Percentiles rank a stretch among this genome's conserved stretches.
Evolutionary conservation across 768 basidiomycete species (phyloP).

Genomic region (Clavaria fumosa): DNA sequence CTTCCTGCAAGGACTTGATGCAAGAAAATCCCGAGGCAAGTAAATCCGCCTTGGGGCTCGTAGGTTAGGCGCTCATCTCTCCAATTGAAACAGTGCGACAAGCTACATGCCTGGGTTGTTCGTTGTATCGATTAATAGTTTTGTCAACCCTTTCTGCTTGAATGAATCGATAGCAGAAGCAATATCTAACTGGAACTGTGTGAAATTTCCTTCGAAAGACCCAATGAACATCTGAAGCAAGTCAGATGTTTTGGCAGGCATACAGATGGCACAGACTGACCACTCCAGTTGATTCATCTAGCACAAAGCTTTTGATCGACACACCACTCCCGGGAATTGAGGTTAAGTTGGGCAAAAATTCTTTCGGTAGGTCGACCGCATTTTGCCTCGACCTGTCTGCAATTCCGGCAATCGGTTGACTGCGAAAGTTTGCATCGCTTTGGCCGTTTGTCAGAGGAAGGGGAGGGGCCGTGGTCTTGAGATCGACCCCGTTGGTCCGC

Average conservation of each 20-base stretch:
- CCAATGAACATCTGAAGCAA: constrained; percentile 39
- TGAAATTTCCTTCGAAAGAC: constrained; percentile 37
- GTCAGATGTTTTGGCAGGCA: constrained; percentile 1
- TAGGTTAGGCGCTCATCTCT: no score
- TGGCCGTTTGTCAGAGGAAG: no score
- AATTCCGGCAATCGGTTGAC: constrained; percentile 23
- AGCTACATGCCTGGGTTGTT: constrained; percentile 40
- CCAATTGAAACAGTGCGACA: not conserved
- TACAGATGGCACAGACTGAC: constrained; percentile 20
- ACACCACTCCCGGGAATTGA: constrained; percentile 30
- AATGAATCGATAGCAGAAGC: constrained; percentile 30
- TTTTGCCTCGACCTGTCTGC: constrained; percentile 26
- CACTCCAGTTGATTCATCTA: constrained; percentile 43
- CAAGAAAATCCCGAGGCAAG: constrained; percentile 47
- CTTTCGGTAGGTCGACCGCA: constrained; percentile 31
- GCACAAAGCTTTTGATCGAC: constrained; percentile 39
- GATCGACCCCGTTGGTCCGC: constrained; percentile 36
- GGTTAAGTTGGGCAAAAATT: constrained; percentile 32
- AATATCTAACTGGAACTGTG: constrained; percentile 36
- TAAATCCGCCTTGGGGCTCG: constrained; percentile 47
- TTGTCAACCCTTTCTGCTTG: constrained; percentile 31
- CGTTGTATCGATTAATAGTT: constrained; percentile 40
- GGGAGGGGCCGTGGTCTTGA: constrained; percentile 12
- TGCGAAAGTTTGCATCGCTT: constrained; percentile 3
- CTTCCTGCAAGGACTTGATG: constrained; percentile 40